Evolutionary conservation across 805 yeast genomes (phyloP).

Genomic region (Blastobotrys americana): DNA sequence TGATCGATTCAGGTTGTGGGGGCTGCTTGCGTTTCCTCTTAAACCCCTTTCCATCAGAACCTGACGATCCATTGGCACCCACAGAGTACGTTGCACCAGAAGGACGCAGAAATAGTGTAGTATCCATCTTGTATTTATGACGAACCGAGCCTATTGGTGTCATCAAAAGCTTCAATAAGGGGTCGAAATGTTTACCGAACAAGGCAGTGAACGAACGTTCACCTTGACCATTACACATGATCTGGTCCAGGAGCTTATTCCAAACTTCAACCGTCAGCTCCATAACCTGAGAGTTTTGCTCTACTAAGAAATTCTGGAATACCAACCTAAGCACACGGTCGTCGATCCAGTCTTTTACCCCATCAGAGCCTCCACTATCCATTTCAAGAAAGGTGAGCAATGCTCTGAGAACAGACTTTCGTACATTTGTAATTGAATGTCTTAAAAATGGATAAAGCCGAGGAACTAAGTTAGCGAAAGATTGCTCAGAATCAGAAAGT

Average conservation of each 20-base stretch:
- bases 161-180: constrained; percentile 61
- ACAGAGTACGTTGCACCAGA: constrained; percentile 47
- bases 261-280: constrained; percentile 58
- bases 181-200: constrained; percentile 50
- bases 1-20: constrained; percentile 31
- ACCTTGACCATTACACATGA: constrained; percentile 26
- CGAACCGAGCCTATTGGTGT: constrained; percentile 95
- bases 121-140: constrained; percentile 77
- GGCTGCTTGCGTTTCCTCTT: constrained; percentile 37
- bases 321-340: constrained; percentile 65
- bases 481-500: constrained; percentile 38
- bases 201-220: constrained; percentile 46
- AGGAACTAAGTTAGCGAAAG: constrained; percentile 77
- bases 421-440: constrained; percentile 86
- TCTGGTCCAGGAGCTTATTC: constrained; percentile 39
- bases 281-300: constrained; percentile 73
- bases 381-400: constrained; percentile 62
- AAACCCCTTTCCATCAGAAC: constrained; percentile 1
- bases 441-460: constrained; percentile 85
- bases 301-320: constrained; percentile 81
- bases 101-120: constrained; percentile 67
- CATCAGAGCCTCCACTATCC: constrained; percentile 29
- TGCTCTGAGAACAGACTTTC: constrained; percentile 80
- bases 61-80: constrained; percentile 23
- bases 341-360: constrained; percentile 57